Evolutionary conservation across 179 eudicot species (phyloP).

Genomic region (Spinacia oleracea): DNA sequence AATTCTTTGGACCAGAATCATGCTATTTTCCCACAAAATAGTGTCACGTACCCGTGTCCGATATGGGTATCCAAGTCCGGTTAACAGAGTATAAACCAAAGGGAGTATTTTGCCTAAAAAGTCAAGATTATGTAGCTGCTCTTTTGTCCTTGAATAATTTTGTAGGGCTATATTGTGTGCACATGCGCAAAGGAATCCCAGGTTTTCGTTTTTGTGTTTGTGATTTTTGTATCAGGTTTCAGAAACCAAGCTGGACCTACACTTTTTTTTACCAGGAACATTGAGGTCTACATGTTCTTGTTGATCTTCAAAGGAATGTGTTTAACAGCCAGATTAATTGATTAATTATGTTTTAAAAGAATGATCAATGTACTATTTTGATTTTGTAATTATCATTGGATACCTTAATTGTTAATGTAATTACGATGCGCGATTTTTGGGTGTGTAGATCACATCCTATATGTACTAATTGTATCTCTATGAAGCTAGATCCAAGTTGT

Average conservation of each 20-base stretch:
- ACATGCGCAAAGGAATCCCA: conserved; percentile 34
- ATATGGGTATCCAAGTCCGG: no score
- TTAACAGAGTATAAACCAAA: no score
- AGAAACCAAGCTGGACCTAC: conserved; percentile 24
- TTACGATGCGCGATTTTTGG: neutral
- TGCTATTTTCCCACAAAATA: no score
- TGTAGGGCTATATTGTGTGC: neutral
- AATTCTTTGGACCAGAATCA: no score
- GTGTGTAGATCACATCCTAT: neutral
- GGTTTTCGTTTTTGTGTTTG: conserved; percentile 15
- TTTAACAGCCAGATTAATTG: neutral
- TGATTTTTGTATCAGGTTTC: conserved; percentile 11
- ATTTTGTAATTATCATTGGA: conserved; percentile 2
- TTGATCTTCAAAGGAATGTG: neutral
- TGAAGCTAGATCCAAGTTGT: conserved; percentile 17
- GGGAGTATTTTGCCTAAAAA: neutral
- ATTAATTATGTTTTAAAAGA: neutral
- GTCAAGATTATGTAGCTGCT: neutral
- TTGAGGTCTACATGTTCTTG: conserved; percentile 31
- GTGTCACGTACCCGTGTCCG: no score
- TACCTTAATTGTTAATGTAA: neutral
- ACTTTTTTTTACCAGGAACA: neutral
- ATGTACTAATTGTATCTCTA: neutral
- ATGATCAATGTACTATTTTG: neutral
- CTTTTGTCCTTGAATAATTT: neutral